Conservation (phyloP, 805 yeast species). For the Candida nitratophila region DNA sequence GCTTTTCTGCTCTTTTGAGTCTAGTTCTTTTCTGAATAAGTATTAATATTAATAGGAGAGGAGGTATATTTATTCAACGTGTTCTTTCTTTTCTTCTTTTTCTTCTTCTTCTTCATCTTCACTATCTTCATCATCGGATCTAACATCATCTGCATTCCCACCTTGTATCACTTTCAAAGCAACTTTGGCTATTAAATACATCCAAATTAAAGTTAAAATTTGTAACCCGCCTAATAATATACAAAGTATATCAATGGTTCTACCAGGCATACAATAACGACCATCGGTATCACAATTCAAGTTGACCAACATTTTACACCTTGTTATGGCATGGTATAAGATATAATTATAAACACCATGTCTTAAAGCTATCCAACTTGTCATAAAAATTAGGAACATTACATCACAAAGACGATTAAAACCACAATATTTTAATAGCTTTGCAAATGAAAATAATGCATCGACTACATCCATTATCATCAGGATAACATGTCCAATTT, state of each 20-base stretch:
- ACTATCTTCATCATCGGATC: conserved; percentile 73
- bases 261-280: conserved; percentile 48
- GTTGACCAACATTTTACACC: conserved; percentile 39
- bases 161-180: conserved; percentile 67
- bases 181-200: conserved; percentile 64
- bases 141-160: conserved; percentile 73
- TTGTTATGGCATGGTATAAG: conserved; percentile 48
- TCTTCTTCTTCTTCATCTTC: not conserved
- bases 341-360: conserved; percentile 70
- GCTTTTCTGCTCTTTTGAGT: too few species aligned
- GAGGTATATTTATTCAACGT: not conserved
- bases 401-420: conserved; percentile 53
- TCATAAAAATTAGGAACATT: conserved; percentile 59
- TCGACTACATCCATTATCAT: conserved; percentile 83
- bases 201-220: conserved; percentile 61
- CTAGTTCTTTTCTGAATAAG: too few species aligned
- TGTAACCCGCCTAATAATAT: conserved; percentile 60
- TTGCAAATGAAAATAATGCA: conserved; percentile 62
- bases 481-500: conserved; percentile 73
- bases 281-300: conserved; percentile 38
- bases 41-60: too few species aligned
- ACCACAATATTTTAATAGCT: conserved; percentile 69
- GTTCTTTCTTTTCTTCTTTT: not conserved
- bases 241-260: conserved; percentile 40
- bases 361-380: conserved; percentile 64